These are phyloP conservation scores for Calophaca sinica DNA, from an alignment of 306 rosid species.

Conservation along the genomic window DNA sequence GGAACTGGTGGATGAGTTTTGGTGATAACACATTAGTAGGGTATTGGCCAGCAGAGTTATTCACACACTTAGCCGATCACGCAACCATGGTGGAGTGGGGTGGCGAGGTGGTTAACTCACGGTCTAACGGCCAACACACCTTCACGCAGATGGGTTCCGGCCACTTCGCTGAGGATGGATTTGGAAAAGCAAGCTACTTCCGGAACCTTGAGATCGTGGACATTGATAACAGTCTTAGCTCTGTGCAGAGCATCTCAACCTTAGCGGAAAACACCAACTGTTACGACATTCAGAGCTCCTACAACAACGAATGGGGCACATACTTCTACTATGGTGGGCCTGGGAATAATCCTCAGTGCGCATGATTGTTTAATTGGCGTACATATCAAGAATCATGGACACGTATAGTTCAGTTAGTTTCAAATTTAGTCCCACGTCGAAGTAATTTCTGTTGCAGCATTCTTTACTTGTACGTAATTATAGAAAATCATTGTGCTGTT, in stretches of 20 bases:
- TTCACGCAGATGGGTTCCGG: conserved; percentile 94
- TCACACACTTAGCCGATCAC: conserved; percentile 77
- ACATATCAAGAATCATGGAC: conserved; percentile 30
- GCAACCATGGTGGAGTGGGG: conserved; percentile 99
- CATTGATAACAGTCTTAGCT: conserved; percentile 71
- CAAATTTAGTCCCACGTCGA: conserved; percentile 8
- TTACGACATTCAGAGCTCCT: conserved; percentile 71
- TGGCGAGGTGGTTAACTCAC: conserved; percentile 85
- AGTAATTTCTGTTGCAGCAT: conserved; percentile 8
- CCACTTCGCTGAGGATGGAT: conserved; percentile 77
- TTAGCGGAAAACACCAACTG: conserved; percentile 82
- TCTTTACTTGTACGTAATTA: conserved; percentile 51
- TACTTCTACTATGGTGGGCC: conserved; percentile 95
- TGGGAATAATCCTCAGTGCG: conserved; percentile 68
- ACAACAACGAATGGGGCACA: conserved; percentile 78
- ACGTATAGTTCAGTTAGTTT: conserved; percentile 10
- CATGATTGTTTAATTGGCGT: conserved; percentile 42
- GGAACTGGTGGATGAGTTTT: conserved; percentile 97
- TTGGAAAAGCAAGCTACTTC: conserved; percentile 90
- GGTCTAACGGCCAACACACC: conserved; percentile 75
- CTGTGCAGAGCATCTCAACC: conserved; percentile 67
- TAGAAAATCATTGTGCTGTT: conserved; percentile 5
- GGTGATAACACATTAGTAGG: conserved; percentile 81
- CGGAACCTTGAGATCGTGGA: conserved; percentile 86
- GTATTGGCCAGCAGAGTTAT: conserved; percentile 94